Conservation (phyloP, 176 grass and related monocot genomes). For the Carex myosuroides region DNA sequence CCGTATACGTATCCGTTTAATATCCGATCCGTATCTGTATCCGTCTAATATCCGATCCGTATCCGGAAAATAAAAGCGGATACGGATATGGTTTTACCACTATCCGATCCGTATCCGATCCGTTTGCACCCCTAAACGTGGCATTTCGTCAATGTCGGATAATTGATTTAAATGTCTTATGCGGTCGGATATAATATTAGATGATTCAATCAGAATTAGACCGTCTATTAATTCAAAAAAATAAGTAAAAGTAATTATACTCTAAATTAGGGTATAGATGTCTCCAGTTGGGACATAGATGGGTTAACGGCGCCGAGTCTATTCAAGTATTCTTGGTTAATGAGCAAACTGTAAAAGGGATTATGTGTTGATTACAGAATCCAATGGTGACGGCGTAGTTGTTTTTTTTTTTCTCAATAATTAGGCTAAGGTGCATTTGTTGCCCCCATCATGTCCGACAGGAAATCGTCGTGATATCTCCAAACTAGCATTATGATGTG, state of each 20-base stretch:
- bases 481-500: conserved; percentile 12
- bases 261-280: neutral
- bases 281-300: no score
- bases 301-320: neutral
- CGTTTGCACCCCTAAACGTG: no score
- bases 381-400: neutral
- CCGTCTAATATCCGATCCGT: no score
- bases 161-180: neutral
- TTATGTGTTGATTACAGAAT: neutral
- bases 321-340: neutral
- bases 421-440: neutral
- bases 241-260: neutral
- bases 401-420: neutral
- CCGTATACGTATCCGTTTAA: no score
- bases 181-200: neutral
- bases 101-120: no score
- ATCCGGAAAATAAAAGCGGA: no score
- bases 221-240: neutral
- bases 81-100: no score
- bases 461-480: conserved; percentile 11
- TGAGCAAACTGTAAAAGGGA: neutral
- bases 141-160: neutral
- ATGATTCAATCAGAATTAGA: neutral
- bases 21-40: no score
- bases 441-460: conserved; percentile 1